Percentiles rank a stretch among this genome's conserved stretches.
These are phyloP conservation scores for Sarocladium oryzae DNA, from an alignment of 2,329 filamentous ascomycete species.

Conservation along the genomic window DNA sequence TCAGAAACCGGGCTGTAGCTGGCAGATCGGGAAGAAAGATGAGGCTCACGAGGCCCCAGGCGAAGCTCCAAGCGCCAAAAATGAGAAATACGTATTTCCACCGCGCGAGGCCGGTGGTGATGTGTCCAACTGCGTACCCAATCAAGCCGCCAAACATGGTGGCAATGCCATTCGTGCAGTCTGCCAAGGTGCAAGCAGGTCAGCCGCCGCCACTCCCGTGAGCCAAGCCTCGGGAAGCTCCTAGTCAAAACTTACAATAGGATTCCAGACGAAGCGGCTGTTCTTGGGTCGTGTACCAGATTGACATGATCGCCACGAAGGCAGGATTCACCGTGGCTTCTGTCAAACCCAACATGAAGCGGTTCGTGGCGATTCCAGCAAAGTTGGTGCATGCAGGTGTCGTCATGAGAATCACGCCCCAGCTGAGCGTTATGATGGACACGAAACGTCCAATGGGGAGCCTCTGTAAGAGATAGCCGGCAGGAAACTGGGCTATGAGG, in stretches of 20 bases:
- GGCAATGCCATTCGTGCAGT: slow-evolving; percentile 44
- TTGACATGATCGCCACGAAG: slow-evolving; percentile 25
- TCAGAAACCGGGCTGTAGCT: slow-evolving; percentile 56
- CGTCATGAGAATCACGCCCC: slow-evolving; percentile 11
- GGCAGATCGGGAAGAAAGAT: slow-evolving; percentile 56
- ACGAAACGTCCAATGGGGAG: slow-evolving; percentile 7
- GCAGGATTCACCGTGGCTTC: slow-evolving; percentile 24
- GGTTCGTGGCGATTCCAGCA: slow-evolving; percentile 20
- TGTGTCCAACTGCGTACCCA: slow-evolving; percentile 54
- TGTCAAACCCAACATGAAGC: slow-evolving; percentile 14
- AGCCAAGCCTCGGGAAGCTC: background rate
- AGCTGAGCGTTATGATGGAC: slow-evolving; percentile 1
- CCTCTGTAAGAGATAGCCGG: slow-evolving; percentile 32
- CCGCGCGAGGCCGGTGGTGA: slow-evolving; percentile 38
- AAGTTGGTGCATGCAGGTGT: slow-evolving; percentile 16
- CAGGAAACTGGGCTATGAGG: slow-evolving; percentile 19
- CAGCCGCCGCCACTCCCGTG: slow-evolving; percentile 1
- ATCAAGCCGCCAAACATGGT: slow-evolving; percentile 56
- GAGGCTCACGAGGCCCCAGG: slow-evolving; percentile 50
- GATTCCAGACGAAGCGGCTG: slow-evolving; percentile 21
- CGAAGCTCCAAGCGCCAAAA: slow-evolving; percentile 47
- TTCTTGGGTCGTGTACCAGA: slow-evolving; percentile 23
- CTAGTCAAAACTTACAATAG: slow-evolving; percentile 9
- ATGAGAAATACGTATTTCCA: slow-evolving; percentile 57
- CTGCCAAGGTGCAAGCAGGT: background rate